Evolutionary conservation across 2,329 filamentous ascomycete species (phyloP).

Genomic region (Proliferodiscus dingleyae): DNA sequence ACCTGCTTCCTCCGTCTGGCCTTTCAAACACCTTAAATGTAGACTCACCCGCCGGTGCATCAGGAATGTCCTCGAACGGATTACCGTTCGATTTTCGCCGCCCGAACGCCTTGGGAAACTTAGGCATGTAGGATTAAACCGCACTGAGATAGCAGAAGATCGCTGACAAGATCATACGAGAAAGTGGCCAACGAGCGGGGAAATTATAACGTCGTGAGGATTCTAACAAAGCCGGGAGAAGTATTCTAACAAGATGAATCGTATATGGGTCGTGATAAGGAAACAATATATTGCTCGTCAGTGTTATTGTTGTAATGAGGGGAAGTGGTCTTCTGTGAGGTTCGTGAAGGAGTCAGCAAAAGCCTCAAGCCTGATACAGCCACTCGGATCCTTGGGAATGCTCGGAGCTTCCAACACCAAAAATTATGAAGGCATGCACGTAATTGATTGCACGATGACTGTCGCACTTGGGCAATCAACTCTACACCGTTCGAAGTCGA

Average conservation of each 20-base stretch:
- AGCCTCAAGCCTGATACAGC: conserved; percentile 20
- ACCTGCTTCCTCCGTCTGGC: conserved; percentile 21
- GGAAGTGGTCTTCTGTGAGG: conserved; percentile 23
- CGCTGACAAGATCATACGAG: conserved; percentile 7
- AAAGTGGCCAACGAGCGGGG: conserved; percentile 1
- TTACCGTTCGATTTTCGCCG: conserved; percentile 32
- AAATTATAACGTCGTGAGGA: conserved; percentile 2
- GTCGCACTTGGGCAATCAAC: conserved; percentile 16
- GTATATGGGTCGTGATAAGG: conserved; percentile 8
- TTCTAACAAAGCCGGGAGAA: background rate
- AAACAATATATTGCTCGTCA: conserved; percentile 10
- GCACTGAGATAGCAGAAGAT: conserved; percentile 4
- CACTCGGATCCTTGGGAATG: conserved; percentile 21
- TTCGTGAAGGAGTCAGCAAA: conserved; percentile 23
- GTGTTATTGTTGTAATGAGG: conserved; percentile 18
- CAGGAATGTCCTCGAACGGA: conserved; percentile 24
- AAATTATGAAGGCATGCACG: conserved; percentile 17
- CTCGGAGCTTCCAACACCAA: conserved; percentile 12
- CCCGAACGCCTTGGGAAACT: conserved; percentile 31
- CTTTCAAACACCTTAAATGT: conserved; percentile 34
- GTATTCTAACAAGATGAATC: background rate
- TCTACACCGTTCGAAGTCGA: conserved; percentile 2
- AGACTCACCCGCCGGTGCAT: conserved; percentile 20
- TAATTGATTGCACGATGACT: conserved; percentile 18
- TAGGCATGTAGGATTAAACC: conserved; percentile 31